These are phyloP conservation scores for Dictyostelium brefeldianum DNA, from an alignment of 78 protist genomes.

Conservation along the genomic window DNA sequence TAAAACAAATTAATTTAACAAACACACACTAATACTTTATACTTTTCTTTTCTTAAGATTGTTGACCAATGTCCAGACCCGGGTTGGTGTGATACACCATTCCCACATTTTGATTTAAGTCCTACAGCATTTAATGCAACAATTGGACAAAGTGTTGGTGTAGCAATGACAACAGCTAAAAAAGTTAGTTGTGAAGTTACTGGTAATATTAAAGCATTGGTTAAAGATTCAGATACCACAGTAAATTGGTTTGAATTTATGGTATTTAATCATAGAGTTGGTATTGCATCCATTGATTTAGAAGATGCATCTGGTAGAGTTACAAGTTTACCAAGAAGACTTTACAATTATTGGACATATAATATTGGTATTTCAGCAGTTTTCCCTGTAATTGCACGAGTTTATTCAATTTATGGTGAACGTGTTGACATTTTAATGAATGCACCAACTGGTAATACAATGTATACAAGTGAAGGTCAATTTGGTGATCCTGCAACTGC, in stretches of 20 bases:
- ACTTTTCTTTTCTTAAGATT: conserved; percentile 28
- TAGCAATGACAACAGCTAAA: conserved; percentile 59
- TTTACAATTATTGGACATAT: conserved; percentile 66
- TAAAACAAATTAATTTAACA: not conserved
- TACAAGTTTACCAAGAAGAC: conserved; percentile 5
- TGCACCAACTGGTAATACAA: not conserved
- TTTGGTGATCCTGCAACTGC: conserved; percentile 24
- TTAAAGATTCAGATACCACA: conserved; percentile 65
- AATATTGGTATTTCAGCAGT: not conserved
- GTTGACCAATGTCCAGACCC: conserved; percentile 86
- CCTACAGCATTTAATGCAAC: conserved; percentile 28
- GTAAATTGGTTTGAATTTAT: conserved; percentile 67
- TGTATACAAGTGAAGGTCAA: conserved; percentile 41
- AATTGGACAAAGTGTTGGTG: conserved; percentile 33
- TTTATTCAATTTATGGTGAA: conserved; percentile 43
- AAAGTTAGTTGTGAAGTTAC: conserved; percentile 66
- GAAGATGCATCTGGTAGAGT: conserved; percentile 33
- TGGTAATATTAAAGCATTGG: conserved; percentile 44
- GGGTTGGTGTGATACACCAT: conserved; percentile 81
- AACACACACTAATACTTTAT: no score
- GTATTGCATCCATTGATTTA: conserved; percentile 38
- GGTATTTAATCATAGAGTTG: conserved; percentile 58
- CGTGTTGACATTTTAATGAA: conserved; percentile 36
- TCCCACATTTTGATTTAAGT: conserved; percentile 78
- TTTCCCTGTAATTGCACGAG: conserved; percentile 56